Conservation (phyloP, 768 basidiomycete genomes). For the Amanita pallidorosea region DNA sequence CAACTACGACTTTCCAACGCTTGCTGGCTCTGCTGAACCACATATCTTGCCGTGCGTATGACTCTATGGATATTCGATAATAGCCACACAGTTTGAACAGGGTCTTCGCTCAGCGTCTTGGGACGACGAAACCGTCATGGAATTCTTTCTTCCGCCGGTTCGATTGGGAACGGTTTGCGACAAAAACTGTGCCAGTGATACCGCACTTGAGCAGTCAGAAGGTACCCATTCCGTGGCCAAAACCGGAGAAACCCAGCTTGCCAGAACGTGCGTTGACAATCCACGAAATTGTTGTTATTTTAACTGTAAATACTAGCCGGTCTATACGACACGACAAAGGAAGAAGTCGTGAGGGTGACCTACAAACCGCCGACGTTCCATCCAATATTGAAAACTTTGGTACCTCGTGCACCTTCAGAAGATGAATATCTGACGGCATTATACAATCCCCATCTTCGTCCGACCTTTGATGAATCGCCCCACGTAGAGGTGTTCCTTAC, state of each 20-base stretch:
- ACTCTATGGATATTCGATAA: slow-evolving; percentile 1
- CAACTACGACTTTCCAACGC: slow-evolving; percentile 47
- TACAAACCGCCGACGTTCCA: slow-evolving; percentile 54
- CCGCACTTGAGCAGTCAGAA: slow-evolving; percentile 29
- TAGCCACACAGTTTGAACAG: slow-evolving; percentile 23
- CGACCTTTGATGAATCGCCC: slow-evolving; percentile 34
- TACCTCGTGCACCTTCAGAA: slow-evolving; percentile 36
- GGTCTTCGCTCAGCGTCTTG: slow-evolving; percentile 68
- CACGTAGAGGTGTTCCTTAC: slow-evolving; percentile 59
- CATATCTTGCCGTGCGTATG: slow-evolving; percentile 36
- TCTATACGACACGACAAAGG: slow-evolving; percentile 53
- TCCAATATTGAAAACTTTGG: slow-evolving; percentile 20
- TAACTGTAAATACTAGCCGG: slow-evolving; percentile 26
- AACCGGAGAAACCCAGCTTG: slow-evolving; percentile 26
- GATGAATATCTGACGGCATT: slow-evolving; percentile 46
- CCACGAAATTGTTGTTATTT: not conserved
- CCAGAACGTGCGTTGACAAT: slow-evolving; percentile 30
- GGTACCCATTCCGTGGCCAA: slow-evolving; percentile 65
- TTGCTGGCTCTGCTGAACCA: slow-evolving; percentile 22
- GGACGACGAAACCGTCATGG: slow-evolving; percentile 52
- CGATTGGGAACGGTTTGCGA: slow-evolving; percentile 66
- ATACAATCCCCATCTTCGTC: slow-evolving; percentile 40
- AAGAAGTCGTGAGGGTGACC: slow-evolving; percentile 57
- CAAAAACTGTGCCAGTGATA: slow-evolving; percentile 48
- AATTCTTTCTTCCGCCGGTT: slow-evolving; percentile 41